Evolutionary conservation across 2,329 filamentous ascomycete genomes (phyloP).

Genomic region (Scedosporium dehoogii): DNA sequence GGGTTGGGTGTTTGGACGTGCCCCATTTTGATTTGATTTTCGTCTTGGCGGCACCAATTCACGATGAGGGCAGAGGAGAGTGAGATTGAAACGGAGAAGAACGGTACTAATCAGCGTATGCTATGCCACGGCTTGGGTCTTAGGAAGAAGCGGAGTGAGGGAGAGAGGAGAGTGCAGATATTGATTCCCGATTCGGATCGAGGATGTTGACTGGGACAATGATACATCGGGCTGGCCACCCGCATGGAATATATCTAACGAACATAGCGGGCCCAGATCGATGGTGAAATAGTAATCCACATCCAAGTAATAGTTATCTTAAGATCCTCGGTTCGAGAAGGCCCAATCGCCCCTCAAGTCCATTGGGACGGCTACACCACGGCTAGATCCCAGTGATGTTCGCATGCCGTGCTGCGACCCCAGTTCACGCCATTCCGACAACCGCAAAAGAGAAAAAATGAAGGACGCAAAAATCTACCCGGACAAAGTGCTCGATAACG

Average conservation of each 20-base stretch:
- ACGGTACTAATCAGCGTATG: not conserved
- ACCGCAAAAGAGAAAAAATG: not conserved
- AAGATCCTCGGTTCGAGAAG: not conserved
- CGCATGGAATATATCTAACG: no score
- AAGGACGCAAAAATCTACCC: no score
- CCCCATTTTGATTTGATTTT: not conserved
- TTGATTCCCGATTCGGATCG: no score
- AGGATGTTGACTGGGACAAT: no score
- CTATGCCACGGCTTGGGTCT: not conserved
- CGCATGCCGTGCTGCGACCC: not conserved
- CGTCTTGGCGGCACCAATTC: not conserved
- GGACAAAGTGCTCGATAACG: not conserved
- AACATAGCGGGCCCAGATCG: not conserved
- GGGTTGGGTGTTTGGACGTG: not conserved
- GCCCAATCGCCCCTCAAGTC: not conserved
- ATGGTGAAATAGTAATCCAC: not conserved
- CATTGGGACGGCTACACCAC: no score
- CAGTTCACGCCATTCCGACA: not conserved
- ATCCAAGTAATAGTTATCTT: not conserved
- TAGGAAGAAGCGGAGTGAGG: not conserved
- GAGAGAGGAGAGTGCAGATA: no score
- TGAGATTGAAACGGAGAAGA: not conserved
- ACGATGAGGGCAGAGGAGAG: no score
- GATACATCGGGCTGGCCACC: no score
- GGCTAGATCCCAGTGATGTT: no score